Conservation (phyloP, 2,329 filamentous ascomycete species). For the Apiospora marii region DNA sequence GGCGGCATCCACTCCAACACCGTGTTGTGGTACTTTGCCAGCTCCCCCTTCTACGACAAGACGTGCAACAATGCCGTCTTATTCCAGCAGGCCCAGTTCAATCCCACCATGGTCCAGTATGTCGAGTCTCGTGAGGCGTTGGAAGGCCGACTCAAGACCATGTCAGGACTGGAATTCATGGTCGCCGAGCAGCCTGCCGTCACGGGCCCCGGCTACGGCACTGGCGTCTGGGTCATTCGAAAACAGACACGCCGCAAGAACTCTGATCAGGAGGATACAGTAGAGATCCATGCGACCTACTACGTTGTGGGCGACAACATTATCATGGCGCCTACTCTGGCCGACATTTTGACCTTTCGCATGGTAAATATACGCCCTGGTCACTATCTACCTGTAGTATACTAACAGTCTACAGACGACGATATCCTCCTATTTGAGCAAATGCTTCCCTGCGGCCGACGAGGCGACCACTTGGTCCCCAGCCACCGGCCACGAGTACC, state of each 20-base stretch:
- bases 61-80: conserved; percentile 74
- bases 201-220: conserved; percentile 65
- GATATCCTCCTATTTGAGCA: conserved; percentile 62
- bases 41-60: conserved; percentile 72
- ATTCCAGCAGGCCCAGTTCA: conserved; percentile 68
- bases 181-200: conserved; percentile 72
- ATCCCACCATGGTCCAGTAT: conserved; percentile 63
- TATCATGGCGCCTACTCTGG: conserved; percentile 70
- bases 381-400: not conserved
- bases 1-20: conserved; percentile 70
- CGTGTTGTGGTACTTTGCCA: conserved; percentile 72
- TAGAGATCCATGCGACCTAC: conserved; percentile 66
- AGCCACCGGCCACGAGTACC: conserved; percentile 61
- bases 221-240: conserved; percentile 74
- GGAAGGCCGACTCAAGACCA: conserved; percentile 67
- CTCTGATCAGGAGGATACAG: conserved; percentile 62
- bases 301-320: conserved; percentile 72
- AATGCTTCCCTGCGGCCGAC: conserved; percentile 59
- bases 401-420: conserved; percentile 50
- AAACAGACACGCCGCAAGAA: conserved; percentile 71
- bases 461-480: conserved; percentile 63
- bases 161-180: conserved; percentile 73
- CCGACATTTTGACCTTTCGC: conserved; percentile 65
- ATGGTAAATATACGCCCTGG: conserved; percentile 54
- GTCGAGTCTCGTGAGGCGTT: conserved; percentile 70